A percentile compares a stretch with the other conserved stretches of the same genome.
Evolutionary conservation across 1,284 basidiomycete species (phyloP).

Genomic region (Puccinia triticina): DNA sequence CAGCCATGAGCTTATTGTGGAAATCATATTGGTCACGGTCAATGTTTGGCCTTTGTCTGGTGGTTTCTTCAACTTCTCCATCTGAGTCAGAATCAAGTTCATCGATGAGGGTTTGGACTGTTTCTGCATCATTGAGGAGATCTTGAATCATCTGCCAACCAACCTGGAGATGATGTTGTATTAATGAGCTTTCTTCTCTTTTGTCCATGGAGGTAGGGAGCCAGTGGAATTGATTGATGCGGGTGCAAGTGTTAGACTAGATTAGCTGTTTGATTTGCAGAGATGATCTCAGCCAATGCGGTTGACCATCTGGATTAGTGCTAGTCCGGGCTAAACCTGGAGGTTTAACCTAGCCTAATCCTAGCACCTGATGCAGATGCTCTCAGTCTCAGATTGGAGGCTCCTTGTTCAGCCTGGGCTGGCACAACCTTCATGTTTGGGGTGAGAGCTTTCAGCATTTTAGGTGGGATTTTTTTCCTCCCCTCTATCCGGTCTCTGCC

Average conservation of each 20-base stretch:
- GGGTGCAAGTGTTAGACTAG: not conserved
- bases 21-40: not conserved
- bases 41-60: not conserved
- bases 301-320: not conserved
- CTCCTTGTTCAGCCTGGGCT: too few relatives aligned
- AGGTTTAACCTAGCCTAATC: not conserved
- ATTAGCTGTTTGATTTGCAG: not conserved
- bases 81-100: conserved; percentile 1
- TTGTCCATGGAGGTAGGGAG: not conserved
- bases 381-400: too few relatives aligned
- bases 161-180: not conserved
- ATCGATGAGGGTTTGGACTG: not conserved
- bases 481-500: too few relatives aligned
- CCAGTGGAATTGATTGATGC: not conserved
- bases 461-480: too few relatives aligned
- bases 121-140: not conserved
- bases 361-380: conserved; percentile 6
- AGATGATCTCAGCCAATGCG: not conserved
- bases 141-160: not conserved
- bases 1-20: conserved; percentile 11
- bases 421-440: too few relatives aligned
- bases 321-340: not conserved
- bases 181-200: not conserved
- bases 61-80: not conserved
- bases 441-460: too few relatives aligned